A percentile compares a stretch with the other conserved stretches of the same genome.
phyloP scores from a whole-genome alignment of 2,329 filamentous ascomycete species.

The Trichoderma breve region DNA sequence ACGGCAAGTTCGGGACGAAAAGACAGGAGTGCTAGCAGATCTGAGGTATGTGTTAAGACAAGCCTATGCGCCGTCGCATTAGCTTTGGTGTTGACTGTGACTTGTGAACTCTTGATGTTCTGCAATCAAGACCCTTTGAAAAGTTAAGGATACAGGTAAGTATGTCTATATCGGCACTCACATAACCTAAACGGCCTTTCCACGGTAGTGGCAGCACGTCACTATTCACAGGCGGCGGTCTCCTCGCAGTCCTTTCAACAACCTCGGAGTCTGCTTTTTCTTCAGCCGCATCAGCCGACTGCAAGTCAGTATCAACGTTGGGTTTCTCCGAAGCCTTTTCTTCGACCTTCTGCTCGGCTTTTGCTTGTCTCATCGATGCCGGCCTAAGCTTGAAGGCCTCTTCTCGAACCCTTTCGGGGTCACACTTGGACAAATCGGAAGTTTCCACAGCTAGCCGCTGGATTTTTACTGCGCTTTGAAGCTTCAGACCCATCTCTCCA shows the following conservation, averaged over 20 bases:
- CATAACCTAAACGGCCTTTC: constrained; percentile 87
- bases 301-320: constrained; percentile 24
- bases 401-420: constrained; percentile 12
- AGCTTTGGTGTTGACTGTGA: background rate
- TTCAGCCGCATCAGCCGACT: constrained; percentile 25
- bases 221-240: constrained; percentile 79
- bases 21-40: constrained; percentile 76
- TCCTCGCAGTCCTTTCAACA: constrained; percentile 40
- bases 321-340: background rate
- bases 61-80: constrained; percentile 49
- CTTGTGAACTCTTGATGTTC: background rate
- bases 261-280: constrained; percentile 24
- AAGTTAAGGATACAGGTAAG: background rate
- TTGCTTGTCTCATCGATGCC: background rate
- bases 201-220: constrained; percentile 81
- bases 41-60: constrained; percentile 92
- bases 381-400: background rate
- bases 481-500: constrained; percentile 48
- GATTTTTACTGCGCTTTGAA: constrained; percentile 43
- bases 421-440: constrained; percentile 29
- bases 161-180: constrained; percentile 35
- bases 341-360: background rate
- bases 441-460: constrained; percentile 49
- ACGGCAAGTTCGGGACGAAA: constrained; percentile 86
- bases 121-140: background rate